Evolutionary conservation across 208 protist genomes (phyloP).

Genomic region (Leishmania major): DNA sequence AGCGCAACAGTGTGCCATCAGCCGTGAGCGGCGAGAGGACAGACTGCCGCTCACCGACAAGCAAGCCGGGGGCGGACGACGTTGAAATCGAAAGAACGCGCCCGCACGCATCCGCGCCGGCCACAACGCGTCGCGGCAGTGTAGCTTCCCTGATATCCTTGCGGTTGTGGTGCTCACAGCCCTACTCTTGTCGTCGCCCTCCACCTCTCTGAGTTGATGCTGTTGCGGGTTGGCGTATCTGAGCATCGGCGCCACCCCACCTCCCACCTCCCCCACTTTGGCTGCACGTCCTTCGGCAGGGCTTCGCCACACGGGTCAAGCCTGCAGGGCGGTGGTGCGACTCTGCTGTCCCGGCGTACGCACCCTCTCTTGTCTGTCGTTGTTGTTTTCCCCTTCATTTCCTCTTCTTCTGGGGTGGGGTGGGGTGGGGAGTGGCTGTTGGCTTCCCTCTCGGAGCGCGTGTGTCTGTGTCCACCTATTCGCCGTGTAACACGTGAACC

Average conservation of each 20-base stretch:
- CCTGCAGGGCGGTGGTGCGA: no score
- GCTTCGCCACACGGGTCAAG: no score
- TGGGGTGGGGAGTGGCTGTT: background rate
- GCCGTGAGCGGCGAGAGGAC: background rate
- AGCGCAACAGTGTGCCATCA: background rate
- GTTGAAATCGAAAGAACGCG: background rate
- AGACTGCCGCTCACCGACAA: background rate
- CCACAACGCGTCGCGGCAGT: background rate
- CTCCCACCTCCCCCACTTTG: background rate
- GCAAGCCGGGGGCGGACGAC: background rate
- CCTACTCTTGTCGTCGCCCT: background rate
- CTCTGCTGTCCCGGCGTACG: no score
- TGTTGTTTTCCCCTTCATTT: background rate
- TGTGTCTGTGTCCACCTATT: background rate
- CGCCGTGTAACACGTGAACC: background rate
- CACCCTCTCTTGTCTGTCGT: background rate
- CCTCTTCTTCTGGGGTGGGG: background rate
- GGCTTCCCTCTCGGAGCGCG: background rate
- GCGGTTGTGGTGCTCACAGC: background rate
- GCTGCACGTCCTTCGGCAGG: no score
- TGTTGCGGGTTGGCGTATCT: background rate
- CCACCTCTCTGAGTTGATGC: background rate
- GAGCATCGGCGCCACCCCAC: background rate
- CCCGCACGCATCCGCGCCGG: background rate
- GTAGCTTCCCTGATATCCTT: background rate